A percentile compares a stretch with the other conserved stretches of the same genome.
Evolutionary conservation across 371 early-diverging fungal species (phyloP).

Genomic region (Syncephalis plumigaleata): DNA sequence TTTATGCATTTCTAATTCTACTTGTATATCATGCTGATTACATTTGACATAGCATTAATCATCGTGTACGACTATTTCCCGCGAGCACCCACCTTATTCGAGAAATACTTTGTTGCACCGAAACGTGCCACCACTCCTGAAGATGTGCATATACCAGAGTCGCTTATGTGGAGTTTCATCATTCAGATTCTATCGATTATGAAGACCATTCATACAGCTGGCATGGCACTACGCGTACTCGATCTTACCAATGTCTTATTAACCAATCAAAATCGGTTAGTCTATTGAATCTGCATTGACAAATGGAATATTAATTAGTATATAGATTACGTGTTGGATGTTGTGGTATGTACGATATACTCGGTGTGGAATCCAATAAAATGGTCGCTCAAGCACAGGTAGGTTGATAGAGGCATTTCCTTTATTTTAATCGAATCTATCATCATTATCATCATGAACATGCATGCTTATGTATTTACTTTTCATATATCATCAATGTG

Average conservation of each 20-base stretch:
- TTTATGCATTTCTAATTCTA: neutral
- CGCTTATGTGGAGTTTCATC: conserved; percentile 71
- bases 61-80: conserved; percentile 88
- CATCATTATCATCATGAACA: too few species aligned
- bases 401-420: neutral
- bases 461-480: neutral
- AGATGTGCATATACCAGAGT: conserved; percentile 38
- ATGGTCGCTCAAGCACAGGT: conserved; percentile 44
- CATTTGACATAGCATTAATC: conserved; percentile 40
- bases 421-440: too few species aligned
- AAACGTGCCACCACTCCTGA: conserved; percentile 19
- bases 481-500: neutral
- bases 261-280: conserved; percentile 60
- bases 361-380: conserved; percentile 48
- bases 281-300: neutral
- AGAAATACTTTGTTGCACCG: conserved; percentile 37
- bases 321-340: conserved; percentile 62
- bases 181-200: conserved; percentile 73
- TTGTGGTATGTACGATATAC: conserved; percentile 68
- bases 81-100: conserved; percentile 47
- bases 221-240: conserved; percentile 58
- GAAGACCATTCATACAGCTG: conserved; percentile 60
- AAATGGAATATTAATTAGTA: neutral
- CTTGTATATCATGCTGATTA: too few species aligned
- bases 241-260: conserved; percentile 67